Evolutionary conservation across 2,329 filamentous ascomycete genomes (phyloP).

Genomic region (Hymenoscyphus salicellus): DNA sequence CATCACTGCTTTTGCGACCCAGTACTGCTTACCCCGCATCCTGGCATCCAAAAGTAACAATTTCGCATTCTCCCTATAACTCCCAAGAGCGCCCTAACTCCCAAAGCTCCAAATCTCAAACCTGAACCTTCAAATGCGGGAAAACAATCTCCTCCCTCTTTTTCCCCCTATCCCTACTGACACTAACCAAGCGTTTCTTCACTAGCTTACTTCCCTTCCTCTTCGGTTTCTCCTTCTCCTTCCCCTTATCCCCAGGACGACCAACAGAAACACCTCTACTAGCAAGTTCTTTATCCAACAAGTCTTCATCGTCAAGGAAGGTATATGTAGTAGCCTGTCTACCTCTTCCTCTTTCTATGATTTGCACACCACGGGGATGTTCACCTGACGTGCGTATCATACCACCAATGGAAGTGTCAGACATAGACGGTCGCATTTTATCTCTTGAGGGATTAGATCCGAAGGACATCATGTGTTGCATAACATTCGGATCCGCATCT

Average conservation of each 20-base stretch:
- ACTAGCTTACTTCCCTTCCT: slow-evolving; percentile 11
- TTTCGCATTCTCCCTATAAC: too few species aligned
- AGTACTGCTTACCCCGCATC: too few species aligned
- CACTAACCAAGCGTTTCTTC: slow-evolving; percentile 5
- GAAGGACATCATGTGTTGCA: slow-evolving; percentile 8
- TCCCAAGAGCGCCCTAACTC: neutral
- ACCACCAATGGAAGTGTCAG: neutral
- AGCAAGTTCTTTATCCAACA: neutral
- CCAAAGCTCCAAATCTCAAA: neutral
- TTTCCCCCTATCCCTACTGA: neutral
- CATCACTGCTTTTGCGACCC: too few species aligned
- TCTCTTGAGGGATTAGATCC: neutral
- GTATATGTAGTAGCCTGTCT: slow-evolving; percentile 9
- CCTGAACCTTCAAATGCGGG: neutral
- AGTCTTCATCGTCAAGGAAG: slow-evolving; percentile 9
- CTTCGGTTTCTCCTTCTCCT: neutral
- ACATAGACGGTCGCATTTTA: neutral
- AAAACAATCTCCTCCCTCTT: slow-evolving; percentile 2
- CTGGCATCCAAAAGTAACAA: too few species aligned
- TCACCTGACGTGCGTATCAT: neutral
- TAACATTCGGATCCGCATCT: slow-evolving; percentile 8
- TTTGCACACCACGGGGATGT: neutral
- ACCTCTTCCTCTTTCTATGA: neutral
- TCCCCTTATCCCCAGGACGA: neutral
- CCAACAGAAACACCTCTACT: neutral